phyloP scores from a whole-genome alignment of 768 basidiomycete genomes.

The Phaeotremella skinneri region DNA sequence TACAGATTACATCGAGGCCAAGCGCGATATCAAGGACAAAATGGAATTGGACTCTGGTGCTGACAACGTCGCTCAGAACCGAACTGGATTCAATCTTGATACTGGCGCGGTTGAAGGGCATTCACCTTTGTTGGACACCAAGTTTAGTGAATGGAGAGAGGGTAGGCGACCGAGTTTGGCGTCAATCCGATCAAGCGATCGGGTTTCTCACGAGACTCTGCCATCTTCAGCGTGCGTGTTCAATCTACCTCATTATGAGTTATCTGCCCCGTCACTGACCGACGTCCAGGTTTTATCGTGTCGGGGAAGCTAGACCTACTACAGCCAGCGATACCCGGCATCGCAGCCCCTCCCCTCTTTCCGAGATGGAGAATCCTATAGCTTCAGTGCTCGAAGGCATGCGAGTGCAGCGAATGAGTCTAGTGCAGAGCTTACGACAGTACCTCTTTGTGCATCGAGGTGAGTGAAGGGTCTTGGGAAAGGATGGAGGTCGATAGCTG shows the following conservation, averaged over 20 bases:
- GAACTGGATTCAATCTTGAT: neutral
- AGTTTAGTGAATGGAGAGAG: conserved; percentile 1
- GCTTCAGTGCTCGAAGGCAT: conserved; percentile 83
- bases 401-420: conserved; percentile 92
- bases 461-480: conserved; percentile 11
- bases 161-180: conserved; percentile 26
- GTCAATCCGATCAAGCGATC: conserved; percentile 9
- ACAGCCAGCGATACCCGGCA: conserved; percentile 43
- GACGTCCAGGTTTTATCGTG: conserved; percentile 64
- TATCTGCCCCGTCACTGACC: conserved; percentile 9
- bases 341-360: conserved; percentile 57
- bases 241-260: neutral
- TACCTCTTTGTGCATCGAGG: conserved; percentile 89
- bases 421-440: conserved; percentile 90
- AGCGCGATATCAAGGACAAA: conserved; percentile 3
- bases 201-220: conserved; percentile 34
- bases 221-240: conserved; percentile 21
- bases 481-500: neutral
- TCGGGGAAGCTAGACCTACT: conserved; percentile 58
- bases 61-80: neutral
- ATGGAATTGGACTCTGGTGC: conserved; percentile 20
- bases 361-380: conserved; percentile 69
- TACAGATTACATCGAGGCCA: neutral
- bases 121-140: neutral
- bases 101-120: neutral